phyloP scores from a whole-genome alignment of 331 rosid genomes.

The Prunus yedoensis region DNA sequence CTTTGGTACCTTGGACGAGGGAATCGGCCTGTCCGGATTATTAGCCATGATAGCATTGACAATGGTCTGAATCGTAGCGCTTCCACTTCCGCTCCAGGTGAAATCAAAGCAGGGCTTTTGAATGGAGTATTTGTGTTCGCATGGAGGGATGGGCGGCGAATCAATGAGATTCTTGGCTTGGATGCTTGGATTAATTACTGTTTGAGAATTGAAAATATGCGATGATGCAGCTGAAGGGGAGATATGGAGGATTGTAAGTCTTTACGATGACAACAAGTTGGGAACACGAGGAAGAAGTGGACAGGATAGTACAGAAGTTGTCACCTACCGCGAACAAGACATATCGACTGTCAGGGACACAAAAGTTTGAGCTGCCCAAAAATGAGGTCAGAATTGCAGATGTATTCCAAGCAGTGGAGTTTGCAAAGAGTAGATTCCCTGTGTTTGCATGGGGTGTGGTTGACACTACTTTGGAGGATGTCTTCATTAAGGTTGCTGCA shows the following conservation, averaged over 20 bases:
- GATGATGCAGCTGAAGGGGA: too few species aligned
- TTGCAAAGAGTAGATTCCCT: conserved; percentile 46
- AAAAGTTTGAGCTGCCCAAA: conserved; percentile 73
- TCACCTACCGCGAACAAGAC: conserved; percentile 50
- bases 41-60: too few species aligned
- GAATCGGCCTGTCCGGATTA: too few species aligned
- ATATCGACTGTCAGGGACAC: conserved; percentile 66
- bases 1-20: too few species aligned
- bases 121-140: too few species aligned
- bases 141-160: too few species aligned
- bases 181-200: too few species aligned
- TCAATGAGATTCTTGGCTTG: too few species aligned
- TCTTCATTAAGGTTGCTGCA: conserved; percentile 56
- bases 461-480: conserved; percentile 70
- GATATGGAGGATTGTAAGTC: conserved; percentile 55
- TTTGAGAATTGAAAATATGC: too few species aligned
- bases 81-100: too few species aligned
- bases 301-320: conserved; percentile 45
- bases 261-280: conserved; percentile 57
- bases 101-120: too few species aligned
- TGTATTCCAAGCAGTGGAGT: conserved; percentile 57
- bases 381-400: conserved; percentile 47
- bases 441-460: conserved; percentile 72
- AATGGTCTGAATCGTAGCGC: too few species aligned
- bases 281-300: conserved; percentile 58